These are phyloP conservation scores for Russula lepida DNA, from an alignment of 768 basidiomycete species.

Conservation along the genomic window DNA sequence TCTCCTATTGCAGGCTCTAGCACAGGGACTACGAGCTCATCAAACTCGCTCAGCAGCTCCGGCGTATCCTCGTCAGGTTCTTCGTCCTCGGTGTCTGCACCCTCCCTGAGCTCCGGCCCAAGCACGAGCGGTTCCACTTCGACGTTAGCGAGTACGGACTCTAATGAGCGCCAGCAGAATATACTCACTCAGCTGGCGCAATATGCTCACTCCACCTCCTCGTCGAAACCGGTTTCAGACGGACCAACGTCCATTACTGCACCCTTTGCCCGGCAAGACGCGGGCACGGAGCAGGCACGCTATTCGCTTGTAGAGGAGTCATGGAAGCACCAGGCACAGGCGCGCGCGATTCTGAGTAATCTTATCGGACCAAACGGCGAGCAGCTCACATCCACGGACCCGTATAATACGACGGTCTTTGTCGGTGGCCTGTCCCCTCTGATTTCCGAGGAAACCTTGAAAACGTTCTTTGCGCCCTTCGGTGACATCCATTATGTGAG, in stretches of 20 bases:
- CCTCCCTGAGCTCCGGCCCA: slow-evolving; percentile 28
- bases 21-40: slow-evolving; percentile 19
- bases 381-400: slow-evolving; percentile 80
- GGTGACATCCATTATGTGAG: slow-evolving; percentile 88
- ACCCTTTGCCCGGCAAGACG: slow-evolving; percentile 38
- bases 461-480: slow-evolving; percentile 88
- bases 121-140: slow-evolving; percentile 45
- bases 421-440: slow-evolving; percentile 85
- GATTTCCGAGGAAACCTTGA: slow-evolving; percentile 84
- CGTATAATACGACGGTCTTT: slow-evolving; percentile 95
- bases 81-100: slow-evolving; percentile 30
- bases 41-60: slow-evolving; percentile 23
- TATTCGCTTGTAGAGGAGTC: slow-evolving; percentile 65
- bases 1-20: slow-evolving; percentile 49
- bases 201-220: slow-evolving; percentile 13
- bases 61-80: slow-evolving; percentile 36
- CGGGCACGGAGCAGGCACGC: slow-evolving; percentile 34
- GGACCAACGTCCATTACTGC: slow-evolving; percentile 30
- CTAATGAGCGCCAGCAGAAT: slow-evolving; percentile 44
- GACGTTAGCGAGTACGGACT: slow-evolving; percentile 39
- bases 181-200: slow-evolving; percentile 40
- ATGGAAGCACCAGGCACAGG: slow-evolving; percentile 80
- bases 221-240: slow-evolving; percentile 11
- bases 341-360: slow-evolving; percentile 73
- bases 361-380: slow-evolving; percentile 82